These are phyloP conservation scores for Apiotrichum sp. DNA, from an alignment of 1,284 basidiomycete genomes.

Conservation along the genomic window DNA sequence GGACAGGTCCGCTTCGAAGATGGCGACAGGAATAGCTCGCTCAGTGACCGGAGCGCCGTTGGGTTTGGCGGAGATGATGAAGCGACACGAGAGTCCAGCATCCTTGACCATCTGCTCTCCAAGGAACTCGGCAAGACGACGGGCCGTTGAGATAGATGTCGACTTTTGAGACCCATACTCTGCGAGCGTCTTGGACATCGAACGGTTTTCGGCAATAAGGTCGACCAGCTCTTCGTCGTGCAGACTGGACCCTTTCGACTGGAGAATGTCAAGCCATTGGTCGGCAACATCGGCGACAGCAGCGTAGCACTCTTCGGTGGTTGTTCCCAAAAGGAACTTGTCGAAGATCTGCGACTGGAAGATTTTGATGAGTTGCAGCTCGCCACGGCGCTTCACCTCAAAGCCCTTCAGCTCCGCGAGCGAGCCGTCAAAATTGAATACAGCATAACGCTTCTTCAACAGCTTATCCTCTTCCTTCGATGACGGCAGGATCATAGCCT, in stretches of 20 bases:
- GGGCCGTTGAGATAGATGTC: constrained; percentile 95
- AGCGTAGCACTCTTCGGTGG: constrained; percentile 90
- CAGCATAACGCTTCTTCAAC: constrained; percentile 97
- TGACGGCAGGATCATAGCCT: constrained; percentile 97
- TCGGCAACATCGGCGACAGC: constrained; percentile 91
- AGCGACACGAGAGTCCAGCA: constrained; percentile 97
- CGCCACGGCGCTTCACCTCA: constrained; percentile 96
- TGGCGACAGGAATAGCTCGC: constrained; percentile 94
- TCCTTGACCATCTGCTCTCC: constrained; percentile 99
- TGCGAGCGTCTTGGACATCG: constrained; percentile 94
- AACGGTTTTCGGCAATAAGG: constrained; percentile 96
- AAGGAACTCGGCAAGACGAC: constrained; percentile 90
- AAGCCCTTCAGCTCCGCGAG: constrained; percentile 98
- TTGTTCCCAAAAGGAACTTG: constrained; percentile 87
- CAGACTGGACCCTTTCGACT: constrained; percentile 74
- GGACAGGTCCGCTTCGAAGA: constrained; percentile 90
- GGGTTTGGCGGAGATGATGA: constrained; percentile 95
- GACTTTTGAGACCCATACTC: constrained; percentile 97
- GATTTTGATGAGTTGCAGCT: constrained; percentile 98
- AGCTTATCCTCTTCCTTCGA: constrained; percentile 99
- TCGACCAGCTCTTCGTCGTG: constrained; percentile 91
- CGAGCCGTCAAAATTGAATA: constrained; percentile 98
- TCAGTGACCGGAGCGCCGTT: constrained; percentile 93
- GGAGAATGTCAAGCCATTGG: constrained; percentile 96
- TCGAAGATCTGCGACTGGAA: constrained; percentile 99